phyloP scores from a whole-genome alignment of 2,329 filamentous ascomycete species.

The Alternaria ventricosa region DNA sequence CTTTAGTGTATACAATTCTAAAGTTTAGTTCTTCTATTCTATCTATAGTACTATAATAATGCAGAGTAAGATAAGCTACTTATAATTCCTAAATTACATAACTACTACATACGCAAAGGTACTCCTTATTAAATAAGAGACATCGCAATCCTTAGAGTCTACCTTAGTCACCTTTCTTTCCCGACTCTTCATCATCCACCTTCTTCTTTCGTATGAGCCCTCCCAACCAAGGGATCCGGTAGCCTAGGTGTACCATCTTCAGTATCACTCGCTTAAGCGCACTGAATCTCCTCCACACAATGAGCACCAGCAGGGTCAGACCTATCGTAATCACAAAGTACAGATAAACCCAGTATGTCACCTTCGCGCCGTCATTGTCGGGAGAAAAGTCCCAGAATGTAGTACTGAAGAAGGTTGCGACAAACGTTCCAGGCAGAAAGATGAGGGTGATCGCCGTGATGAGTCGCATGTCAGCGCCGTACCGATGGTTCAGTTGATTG shows the following conservation, averaged over 20 bases:
- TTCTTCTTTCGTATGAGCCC: not conserved
- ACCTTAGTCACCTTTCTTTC: not conserved
- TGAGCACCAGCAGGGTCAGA: not conserved
- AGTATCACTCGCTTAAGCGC: not conserved
- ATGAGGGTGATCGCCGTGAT: not conserved
- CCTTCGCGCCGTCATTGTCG: not conserved
- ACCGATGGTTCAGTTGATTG: not conserved
- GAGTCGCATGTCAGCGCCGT: not conserved
- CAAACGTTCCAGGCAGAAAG: not conserved
- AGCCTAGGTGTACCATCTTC: rapidly evolving
- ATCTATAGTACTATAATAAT: no score
- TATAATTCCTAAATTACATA: no score
- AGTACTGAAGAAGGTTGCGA: not conserved
- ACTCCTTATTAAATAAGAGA: no score
- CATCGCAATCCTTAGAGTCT: no score
- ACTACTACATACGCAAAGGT: no score
- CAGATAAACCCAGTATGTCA: not conserved
- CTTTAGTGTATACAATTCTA: no score
- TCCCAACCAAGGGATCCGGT: not conserved
- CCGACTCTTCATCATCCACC: not conserved
- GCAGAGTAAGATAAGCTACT: not conserved
- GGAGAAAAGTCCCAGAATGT: not conserved
- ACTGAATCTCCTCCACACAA: not conserved
- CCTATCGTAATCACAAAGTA: not conserved
- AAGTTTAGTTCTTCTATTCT: no score